These are phyloP conservation scores for Tremella yokohamensis DNA, from an alignment of 768 basidiomycete species.

Conservation along the genomic window DNA sequence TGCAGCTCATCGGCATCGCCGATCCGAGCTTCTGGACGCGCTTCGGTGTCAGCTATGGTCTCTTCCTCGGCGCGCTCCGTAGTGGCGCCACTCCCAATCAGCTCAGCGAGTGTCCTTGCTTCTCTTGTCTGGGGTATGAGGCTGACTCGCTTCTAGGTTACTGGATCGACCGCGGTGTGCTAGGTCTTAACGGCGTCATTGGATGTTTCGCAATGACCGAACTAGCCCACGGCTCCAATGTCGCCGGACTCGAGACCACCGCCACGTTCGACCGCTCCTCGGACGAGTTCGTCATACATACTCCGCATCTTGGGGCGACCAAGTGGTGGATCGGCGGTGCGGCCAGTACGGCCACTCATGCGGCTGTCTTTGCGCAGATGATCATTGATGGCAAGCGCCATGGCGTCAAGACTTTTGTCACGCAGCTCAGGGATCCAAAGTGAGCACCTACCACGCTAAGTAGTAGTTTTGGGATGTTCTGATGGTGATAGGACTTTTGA, in stretches of 20 bases:
- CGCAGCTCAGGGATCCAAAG: slow-evolving; percentile 52
- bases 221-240: slow-evolving; percentile 52
- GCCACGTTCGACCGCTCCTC: slow-evolving; percentile 52
- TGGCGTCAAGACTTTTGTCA: slow-evolving; percentile 55
- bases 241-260: slow-evolving; percentile 55
- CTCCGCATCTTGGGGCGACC: slow-evolving; percentile 53
- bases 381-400: slow-evolving; percentile 53
- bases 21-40: slow-evolving; percentile 54
- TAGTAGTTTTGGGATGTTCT: not conserved
- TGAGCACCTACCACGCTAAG: slow-evolving; percentile 16
- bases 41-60: slow-evolving; percentile 51
- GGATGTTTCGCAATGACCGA: slow-evolving; percentile 53
- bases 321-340: slow-evolving; percentile 57
- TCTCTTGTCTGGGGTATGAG: not conserved
- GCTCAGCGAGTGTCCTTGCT: slow-evolving; percentile 35
- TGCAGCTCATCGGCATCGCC: slow-evolving; percentile 50
- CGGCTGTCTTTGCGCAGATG: slow-evolving; percentile 54
- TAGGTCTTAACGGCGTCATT: slow-evolving; percentile 53
- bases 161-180: slow-evolving; percentile 53
- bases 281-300: slow-evolving; percentile 55
- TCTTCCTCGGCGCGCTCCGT: slow-evolving; percentile 52
- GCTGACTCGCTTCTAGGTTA: slow-evolving; percentile 32
- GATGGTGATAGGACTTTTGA: slow-evolving; percentile 48
- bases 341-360: slow-evolving; percentile 54
- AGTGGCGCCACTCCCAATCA: slow-evolving; percentile 53